A percentile compares a stretch with the other conserved stretches of the same genome.
phyloP scores from a whole-genome alignment of 306 rosid genomes.

The Astragalus glycyphyllos region DNA sequence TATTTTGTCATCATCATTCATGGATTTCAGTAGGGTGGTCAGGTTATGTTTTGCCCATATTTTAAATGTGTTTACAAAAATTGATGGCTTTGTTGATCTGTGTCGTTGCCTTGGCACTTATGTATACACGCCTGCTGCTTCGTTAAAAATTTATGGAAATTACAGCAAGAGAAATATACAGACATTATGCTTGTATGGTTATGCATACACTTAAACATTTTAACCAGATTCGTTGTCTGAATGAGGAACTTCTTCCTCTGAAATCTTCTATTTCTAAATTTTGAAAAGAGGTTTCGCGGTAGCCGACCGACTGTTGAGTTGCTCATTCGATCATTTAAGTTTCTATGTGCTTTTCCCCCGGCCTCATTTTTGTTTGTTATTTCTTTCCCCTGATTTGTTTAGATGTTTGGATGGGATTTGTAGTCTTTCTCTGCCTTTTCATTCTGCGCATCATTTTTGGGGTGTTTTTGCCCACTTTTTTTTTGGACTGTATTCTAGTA shows the following conservation, averaged over 20 bases:
- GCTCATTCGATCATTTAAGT: not conserved
- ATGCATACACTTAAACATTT: not conserved
- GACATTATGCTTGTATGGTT: not conserved
- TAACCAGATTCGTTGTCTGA: not conserved
- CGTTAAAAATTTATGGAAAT: not conserved
- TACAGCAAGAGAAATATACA: not conserved
- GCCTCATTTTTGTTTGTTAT: not conserved
- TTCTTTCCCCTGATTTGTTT: constrained; percentile 11
- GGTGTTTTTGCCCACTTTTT: constrained; percentile 21
- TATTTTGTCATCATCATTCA: constrained; percentile 3
- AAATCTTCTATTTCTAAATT: not conserved
- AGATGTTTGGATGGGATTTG: constrained; percentile 17
- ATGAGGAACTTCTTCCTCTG: constrained; percentile 2
- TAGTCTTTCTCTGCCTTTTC: constrained; percentile 12
- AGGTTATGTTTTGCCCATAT: not conserved
- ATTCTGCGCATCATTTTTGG: not conserved
- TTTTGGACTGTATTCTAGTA: constrained; percentile 8
- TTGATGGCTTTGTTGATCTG: not conserved
- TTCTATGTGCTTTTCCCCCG: not conserved
- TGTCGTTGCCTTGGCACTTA: not conserved
- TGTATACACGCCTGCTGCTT: not conserved
- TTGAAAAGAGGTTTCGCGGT: not conserved
- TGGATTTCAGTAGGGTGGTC: constrained; percentile 19
- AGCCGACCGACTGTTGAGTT: not conserved
- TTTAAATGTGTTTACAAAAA: not conserved